phyloP scores from a whole-genome alignment of 2,329 filamentous ascomycete genomes.

The Nothopassalora personata region DNA sequence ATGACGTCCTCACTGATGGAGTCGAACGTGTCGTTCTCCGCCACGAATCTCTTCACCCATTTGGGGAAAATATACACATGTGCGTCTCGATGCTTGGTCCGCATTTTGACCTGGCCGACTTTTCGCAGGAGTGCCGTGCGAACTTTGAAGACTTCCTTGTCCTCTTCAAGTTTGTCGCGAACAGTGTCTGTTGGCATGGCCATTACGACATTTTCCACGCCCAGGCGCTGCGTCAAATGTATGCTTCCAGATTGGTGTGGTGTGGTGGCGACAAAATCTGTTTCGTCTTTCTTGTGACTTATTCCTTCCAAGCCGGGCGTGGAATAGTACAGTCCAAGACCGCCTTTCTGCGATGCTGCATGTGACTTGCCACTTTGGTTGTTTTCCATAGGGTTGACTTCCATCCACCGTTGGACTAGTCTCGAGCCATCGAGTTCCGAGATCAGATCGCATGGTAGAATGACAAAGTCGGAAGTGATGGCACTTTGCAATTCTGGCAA shows the following conservation, averaged over 20 bases:
- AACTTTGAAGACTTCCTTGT: conserved; percentile 65
- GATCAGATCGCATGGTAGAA: conserved; percentile 88
- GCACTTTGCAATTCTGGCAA: conserved; percentile 74
- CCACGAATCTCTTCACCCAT: conserved; percentile 83
- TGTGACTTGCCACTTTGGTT: conserved; percentile 40
- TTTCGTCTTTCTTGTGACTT: conserved; percentile 81
- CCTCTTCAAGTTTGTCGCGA: conserved; percentile 73
- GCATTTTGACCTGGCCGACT: conserved; percentile 71
- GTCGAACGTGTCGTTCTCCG: conserved; percentile 73
- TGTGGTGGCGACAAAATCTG: conserved; percentile 80
- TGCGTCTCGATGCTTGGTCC: conserved; percentile 80
- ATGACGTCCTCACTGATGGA: conserved; percentile 87
- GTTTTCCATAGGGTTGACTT: conserved; percentile 52
- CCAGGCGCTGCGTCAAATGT: conserved; percentile 53
- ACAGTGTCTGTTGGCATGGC: conserved; percentile 84
- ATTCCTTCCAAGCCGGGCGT: conserved; percentile 63
- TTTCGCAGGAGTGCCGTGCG: conserved; percentile 64
- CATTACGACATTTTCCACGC: conserved; percentile 74
- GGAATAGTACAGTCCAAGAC: conserved; percentile 85
- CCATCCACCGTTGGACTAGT: conserved; percentile 87
- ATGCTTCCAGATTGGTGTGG: conserved; percentile 47
- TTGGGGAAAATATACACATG: conserved; percentile 92
- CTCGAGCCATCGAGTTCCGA: conserved; percentile 81
- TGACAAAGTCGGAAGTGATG: conserved; percentile 79
- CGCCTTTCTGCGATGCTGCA: conserved; percentile 61